Conservation (phyloP, 2,329 filamentous ascomycete genomes). For the Trichoderma lentiforme region DNA sequence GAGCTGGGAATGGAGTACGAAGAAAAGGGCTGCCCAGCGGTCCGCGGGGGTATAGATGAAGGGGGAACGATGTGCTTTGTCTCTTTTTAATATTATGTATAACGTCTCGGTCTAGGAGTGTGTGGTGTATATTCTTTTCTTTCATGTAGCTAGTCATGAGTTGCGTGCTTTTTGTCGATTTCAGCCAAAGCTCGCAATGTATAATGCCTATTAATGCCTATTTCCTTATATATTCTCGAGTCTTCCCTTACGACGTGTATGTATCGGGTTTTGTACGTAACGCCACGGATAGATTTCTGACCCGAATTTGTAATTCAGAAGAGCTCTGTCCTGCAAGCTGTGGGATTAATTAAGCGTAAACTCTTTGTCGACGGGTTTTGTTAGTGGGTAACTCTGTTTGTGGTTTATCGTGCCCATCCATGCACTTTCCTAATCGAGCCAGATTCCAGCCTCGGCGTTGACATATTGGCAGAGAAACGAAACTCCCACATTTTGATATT, state of each 20-base stretch:
- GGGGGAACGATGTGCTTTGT: not conserved
- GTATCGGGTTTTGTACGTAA: not conserved
- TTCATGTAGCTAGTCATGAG: slow-evolving; percentile 8
- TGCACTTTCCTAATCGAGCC: not conserved
- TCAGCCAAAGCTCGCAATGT: not conserved
- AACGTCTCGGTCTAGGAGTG: slow-evolving; percentile 9
- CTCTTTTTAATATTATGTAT: not conserved
- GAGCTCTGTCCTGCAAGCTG: not conserved
- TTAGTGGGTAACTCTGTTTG: not conserved
- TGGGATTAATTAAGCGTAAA: not conserved
- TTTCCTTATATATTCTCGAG: not conserved
- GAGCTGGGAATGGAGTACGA: slow-evolving; percentile 29
- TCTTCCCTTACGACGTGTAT: not conserved
- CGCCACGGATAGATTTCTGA: not conserved
- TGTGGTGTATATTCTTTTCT: slow-evolving; percentile 6
- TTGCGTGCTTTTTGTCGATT: slow-evolving; percentile 1
- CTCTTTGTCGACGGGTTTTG: not conserved
- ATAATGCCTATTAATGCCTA: slow-evolving; percentile 19
- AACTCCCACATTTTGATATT: not conserved
- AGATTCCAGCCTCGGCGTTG: not conserved
- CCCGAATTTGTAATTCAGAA: not conserved
- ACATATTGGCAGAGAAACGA: not conserved
- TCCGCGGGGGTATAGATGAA: slow-evolving; percentile 41
- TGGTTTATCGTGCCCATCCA: not conserved
- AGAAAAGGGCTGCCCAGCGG: slow-evolving; percentile 45